Evolutionary conservation across 768 basidiomycete genomes (phyloP), one percentile per base, ranked within the genome.

Genomic region (Amanita inopinata): DNA sequence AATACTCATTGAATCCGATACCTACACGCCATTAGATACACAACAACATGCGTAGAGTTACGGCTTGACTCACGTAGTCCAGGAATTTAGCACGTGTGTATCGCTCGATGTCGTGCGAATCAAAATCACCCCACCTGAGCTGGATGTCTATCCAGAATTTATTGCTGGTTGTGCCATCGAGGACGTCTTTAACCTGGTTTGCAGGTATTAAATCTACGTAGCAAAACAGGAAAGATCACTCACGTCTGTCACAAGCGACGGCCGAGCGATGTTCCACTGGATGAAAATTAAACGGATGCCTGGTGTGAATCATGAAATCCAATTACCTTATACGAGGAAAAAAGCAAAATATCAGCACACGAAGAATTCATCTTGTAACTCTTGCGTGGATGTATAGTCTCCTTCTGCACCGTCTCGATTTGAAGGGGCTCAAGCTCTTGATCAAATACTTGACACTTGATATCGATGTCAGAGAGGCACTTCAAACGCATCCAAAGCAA

Each of bases 291-390:
- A n/a, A n/a, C n/a, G n/a, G n/a, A n/a, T n/a, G n/a, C n/a, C n/a
- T n/a, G n/a, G n/a, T n/a, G n/a, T n/a, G n/a, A n/a, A n/a, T n/a
- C n/a, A n/a, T n/a, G n/a, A n/a, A n/a, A n/a, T n/a, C n/a, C n/a
- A n/a, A n/a, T n/a, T n/a, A n/a, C n/a, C n/a, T 90, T 91, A 62
- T 89, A 87, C 1, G 88, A 85, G 9, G 92, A 96, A 77, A 99
- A 98, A 38, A 99, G 71, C 14, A 99, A 71, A 56, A 99, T 94
- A 56, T 99, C 96, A 39, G 94, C 94, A 51, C 94, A 97, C n/a
- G 92, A 94, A 5, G 92, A 96, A 66, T 99, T 99, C 96, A 99
- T 98, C 78, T 99, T 99, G 78, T 99, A 99, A 71, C 91, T 96
- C 73, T 97, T 97, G 65, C 94, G 87, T 53, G 94, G 94, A 61